Evolutionary conservation across 2,329 filamentous ascomycete genomes (phyloP), one percentile per base, ranked within the genome.

Genomic region (Exophiala viscosa): DNA sequence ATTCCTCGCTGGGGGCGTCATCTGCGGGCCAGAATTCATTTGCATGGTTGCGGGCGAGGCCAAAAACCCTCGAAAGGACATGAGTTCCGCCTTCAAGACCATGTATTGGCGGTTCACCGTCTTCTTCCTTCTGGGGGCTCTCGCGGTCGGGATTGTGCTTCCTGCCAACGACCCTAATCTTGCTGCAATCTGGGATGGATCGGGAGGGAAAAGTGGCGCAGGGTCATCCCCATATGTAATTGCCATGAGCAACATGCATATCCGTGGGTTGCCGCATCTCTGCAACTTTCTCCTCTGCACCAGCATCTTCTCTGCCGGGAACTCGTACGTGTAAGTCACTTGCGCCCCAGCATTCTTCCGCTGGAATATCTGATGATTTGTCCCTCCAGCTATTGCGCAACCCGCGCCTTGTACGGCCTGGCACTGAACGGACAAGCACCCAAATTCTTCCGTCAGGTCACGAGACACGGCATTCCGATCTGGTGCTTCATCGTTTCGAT

Each of bases 101-200:
- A 10, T 80, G 1, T 89, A 89, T 66, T 87, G 85, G 67, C 85
- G 88, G 13, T 75, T 92, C 35, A 83, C 83, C 0, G 70, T 81
- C 10, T 90, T 91, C 68, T 90, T 89, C 69, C 79, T 88, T 33
- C 77, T 87, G 1, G 85, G 86, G 1, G 82, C 85, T 0, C 74
- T 92, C 3, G 80, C 78, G 11, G 83, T 88, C 2, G 85, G 86
- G 3, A 83, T 89, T 46, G 66, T 88, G 23, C 79, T 89, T 42
- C 76, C 88, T 2, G 85, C 84, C 64, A 77, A 86, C 48, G 81
- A 90, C 73, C 71, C 46, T 3, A 33, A 31, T 6, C 32, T 49
- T 2, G 75, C 72, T 38, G 82, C 81, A 0, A 83, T 85, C 62
- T 11, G 28, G 4, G 35, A 33, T 15, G 45, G 36, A 17, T 84